Percentiles rank a stretch among this genome's conserved stretches.
These are phyloP conservation scores for Sedum album DNA, from an alignment of 164 flowering plant species.

Conservation along the genomic window DNA sequence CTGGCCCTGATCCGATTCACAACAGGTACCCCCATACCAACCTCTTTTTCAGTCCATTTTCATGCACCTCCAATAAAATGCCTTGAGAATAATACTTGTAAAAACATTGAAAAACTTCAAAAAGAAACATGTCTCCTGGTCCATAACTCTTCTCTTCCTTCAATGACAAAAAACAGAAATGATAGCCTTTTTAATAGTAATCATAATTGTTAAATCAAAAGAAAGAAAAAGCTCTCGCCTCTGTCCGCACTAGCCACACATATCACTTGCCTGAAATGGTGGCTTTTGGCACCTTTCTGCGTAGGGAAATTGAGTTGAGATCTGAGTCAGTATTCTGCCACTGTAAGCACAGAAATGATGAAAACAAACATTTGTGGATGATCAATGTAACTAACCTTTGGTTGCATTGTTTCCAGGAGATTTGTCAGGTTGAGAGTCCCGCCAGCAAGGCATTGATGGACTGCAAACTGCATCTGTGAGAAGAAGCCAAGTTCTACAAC, in stretches of 20 bases:
- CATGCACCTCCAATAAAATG: neutral
- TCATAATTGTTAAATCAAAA: neutral
- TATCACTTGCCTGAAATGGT: neutral
- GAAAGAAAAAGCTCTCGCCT: neutral
- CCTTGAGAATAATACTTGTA: neutral
- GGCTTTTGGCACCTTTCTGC: constrained; percentile 3
- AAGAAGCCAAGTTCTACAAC: neutral
- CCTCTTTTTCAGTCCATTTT: neutral
- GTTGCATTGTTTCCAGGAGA: neutral
- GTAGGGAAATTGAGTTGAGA: neutral
- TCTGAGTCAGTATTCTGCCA: neutral
- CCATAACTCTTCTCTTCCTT: no score
- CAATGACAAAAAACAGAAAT: neutral
- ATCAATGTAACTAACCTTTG: neutral
- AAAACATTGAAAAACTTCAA: neutral
- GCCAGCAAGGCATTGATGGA: constrained; percentile 1
- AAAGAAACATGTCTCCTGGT: neutral
- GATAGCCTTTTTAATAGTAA: neutral
- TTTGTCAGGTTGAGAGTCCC: constrained; percentile 3
- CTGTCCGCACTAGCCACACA: neutral
- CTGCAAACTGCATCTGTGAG: neutral
- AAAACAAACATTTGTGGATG: neutral
- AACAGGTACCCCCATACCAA: constrained; percentile 32
- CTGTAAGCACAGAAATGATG: neutral
- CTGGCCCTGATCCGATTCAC: constrained; percentile 57